These are phyloP conservation scores for Paralagenidium karlingii DNA, from an alignment of 352 stramenopile genomes.

Conservation along the genomic window DNA sequence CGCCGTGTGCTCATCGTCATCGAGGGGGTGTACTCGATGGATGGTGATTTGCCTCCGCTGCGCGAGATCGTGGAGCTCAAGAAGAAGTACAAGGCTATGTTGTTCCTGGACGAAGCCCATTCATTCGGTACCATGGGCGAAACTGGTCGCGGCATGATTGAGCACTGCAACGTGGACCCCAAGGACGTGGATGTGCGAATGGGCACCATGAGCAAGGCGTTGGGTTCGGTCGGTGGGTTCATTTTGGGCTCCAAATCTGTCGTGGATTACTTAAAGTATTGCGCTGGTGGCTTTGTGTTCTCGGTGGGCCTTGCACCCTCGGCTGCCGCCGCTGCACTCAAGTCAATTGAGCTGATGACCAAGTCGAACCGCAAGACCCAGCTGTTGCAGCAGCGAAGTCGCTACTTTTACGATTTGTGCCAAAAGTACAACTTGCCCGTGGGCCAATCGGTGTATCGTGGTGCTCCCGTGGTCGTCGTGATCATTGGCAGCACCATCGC, in stretches of 20 bases:
- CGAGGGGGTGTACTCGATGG: constrained; percentile 59
- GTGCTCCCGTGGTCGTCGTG: constrained; percentile 67
- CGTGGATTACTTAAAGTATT: constrained; percentile 54
- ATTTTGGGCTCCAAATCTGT: constrained; percentile 34
- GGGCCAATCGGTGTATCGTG: constrained; percentile 38
- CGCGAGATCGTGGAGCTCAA: constrained; percentile 42
- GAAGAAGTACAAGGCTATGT: constrained; percentile 49
- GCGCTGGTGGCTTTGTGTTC: constrained; percentile 61
- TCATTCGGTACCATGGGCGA: constrained; percentile 51
- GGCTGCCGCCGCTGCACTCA: constrained; percentile 48
- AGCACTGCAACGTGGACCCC: constrained; percentile 29
- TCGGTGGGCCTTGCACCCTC: constrained; percentile 59
- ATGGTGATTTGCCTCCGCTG: constrained; percentile 47
- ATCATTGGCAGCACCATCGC: constrained; percentile 69
- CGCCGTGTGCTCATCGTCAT: constrained; percentile 60
- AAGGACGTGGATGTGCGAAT: constrained; percentile 46
- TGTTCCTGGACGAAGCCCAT: constrained; percentile 54
- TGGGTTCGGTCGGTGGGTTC: constrained; percentile 54
- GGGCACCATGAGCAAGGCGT: constrained; percentile 61
- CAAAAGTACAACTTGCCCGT: constrained; percentile 49
- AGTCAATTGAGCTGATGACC: constrained; percentile 57
- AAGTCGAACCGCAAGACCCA: constrained; percentile 36
- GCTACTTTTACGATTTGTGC: constrained; percentile 69
- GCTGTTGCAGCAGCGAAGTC: constrained; percentile 48
- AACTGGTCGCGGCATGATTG: constrained; percentile 35